phyloP scores from a whole-genome alignment of 306 rosid species.

The Lablab purpureus region DNA sequence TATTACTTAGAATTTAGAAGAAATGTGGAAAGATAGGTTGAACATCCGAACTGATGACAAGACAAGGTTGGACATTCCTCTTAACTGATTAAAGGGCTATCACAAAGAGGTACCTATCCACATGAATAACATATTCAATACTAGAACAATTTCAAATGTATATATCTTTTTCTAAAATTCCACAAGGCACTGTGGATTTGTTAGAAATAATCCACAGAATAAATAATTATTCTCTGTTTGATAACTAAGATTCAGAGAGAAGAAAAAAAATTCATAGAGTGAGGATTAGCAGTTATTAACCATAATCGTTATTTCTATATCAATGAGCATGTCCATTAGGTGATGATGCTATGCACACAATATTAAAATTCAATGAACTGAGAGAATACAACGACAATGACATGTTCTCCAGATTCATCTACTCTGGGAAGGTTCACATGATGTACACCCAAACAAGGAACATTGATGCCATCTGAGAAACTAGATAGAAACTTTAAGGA shows the following conservation, averaged over 20 bases:
- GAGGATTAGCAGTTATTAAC: background rate
- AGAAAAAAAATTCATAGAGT: background rate
- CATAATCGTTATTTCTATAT: background rate
- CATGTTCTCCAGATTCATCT: conserved; percentile 22
- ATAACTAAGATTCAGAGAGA: background rate
- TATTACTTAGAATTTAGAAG: background rate
- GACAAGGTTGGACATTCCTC: background rate
- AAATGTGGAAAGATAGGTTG: background rate
- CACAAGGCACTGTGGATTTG: background rate
- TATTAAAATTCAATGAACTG: conserved; percentile 10
- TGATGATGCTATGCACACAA: background rate
- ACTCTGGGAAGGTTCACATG: conserved; percentile 13
- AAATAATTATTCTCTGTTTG: background rate
- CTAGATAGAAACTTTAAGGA: conserved; percentile 32
- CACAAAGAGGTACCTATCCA: conserved; percentile 6
- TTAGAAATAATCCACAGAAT: background rate
- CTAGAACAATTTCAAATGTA: conserved; percentile 33
- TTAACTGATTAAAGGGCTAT: background rate
- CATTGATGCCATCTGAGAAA: conserved; percentile 8
- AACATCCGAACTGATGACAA: background rate
- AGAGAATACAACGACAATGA: conserved; percentile 19
- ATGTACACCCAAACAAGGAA: conserved; percentile 20
- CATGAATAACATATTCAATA: conserved; percentile 24
- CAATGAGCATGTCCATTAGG: conserved; percentile 12
- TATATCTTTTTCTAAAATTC: conserved; percentile 11